Percentiles rank a stretch among this genome's conserved stretches.
phyloP scores from a whole-genome alignment of 352 stramenopile genomes.

The Pythium volutum region DNA sequence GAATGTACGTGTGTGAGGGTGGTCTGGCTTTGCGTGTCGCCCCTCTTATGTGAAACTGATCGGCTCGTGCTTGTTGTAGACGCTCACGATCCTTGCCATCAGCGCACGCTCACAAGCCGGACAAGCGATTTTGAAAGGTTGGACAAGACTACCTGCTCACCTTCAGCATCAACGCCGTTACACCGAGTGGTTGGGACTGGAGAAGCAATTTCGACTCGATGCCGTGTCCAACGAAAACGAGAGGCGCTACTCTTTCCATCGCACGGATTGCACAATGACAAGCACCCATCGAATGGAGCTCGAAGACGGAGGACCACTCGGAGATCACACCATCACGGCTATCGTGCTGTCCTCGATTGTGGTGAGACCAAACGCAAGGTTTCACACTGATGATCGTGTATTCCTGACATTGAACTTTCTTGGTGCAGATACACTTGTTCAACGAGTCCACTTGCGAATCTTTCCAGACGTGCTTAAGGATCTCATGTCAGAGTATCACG shows the following conservation, averaged over 20 bases:
- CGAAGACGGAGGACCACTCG: constrained; percentile 15
- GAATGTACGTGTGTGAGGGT: background rate
- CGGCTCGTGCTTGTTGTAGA: background rate
- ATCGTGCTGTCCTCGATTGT: constrained; percentile 8
- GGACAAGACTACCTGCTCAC: constrained; percentile 18
- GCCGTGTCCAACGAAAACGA: constrained; percentile 8
- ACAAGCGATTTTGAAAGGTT: constrained; percentile 1
- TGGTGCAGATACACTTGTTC: constrained; percentile 4
- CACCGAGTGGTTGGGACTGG: constrained; percentile 7
- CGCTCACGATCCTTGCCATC: constrained; percentile 1
- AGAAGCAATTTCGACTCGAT: constrained; percentile 10
- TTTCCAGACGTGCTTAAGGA: background rate
- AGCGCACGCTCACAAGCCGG: background rate
- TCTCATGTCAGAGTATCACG: background rate
- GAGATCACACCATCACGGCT: constrained; percentile 6
- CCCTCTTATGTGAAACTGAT: background rate
- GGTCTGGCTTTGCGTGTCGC: background rate
- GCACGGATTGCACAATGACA: background rate
- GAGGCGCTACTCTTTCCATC: background rate
- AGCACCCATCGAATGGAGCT: constrained; percentile 3
- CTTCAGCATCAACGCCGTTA: constrained; percentile 8
- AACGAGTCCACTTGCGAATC: background rate
- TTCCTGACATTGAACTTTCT: background rate
- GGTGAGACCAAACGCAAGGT: background rate
- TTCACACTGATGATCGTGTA: background rate